Base-by-base conservation (phyloP, 305 asterid genomes). In the Vinca major region DNA sequence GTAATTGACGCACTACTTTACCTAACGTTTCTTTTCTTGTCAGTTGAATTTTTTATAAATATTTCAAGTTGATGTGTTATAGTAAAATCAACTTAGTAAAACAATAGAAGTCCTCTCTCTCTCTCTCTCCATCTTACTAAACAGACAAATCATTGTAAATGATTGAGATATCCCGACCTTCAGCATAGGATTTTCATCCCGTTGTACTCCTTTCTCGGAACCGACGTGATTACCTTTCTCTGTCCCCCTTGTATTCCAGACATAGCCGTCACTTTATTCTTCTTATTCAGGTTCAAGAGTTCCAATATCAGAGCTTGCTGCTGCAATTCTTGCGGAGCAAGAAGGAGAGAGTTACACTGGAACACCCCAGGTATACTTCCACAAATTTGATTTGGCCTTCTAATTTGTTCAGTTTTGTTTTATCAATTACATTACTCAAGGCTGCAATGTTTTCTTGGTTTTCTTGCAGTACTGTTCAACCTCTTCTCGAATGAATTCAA, bases 241-340 rank as follows among this genome's bases (percentile, higher is more conserved):
- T 16, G 16, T 3, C 4, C 19, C 57, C 16, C 4, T 65, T 50
- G 41, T 33, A 33, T 58, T 20, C 44, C 9, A 44, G 37, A 20
- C 39, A 56, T 45, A 7, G 63, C 74, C 68, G 26, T 44, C 43
- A 39, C 45, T 37, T 48, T 65, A 69, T 11, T 36, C 43, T 51
- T 58, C 21, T 62, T 58, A 60, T 62, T 66, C 85, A 92, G 98
- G 98, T 83, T 85, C 93, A 44, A 85, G 83, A 70, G 87, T 84
- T 74, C 77, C 95, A 61, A 67, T 84, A 2, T 65, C 80, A 43
- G 86, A 78, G 73, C 92, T 92, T 73, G 90, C 98, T 62, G 86
- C 86, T 43, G 80, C 87, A 62, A 88, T 92, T 68, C 74, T 92
- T 62, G 73, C 86, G 1, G 82, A 74, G 65, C 77, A 75, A 50